These are phyloP conservation scores for Moniliella sp. DNA, from an alignment of 1,284 basidiomycete species.

Conservation along the genomic window DNA sequence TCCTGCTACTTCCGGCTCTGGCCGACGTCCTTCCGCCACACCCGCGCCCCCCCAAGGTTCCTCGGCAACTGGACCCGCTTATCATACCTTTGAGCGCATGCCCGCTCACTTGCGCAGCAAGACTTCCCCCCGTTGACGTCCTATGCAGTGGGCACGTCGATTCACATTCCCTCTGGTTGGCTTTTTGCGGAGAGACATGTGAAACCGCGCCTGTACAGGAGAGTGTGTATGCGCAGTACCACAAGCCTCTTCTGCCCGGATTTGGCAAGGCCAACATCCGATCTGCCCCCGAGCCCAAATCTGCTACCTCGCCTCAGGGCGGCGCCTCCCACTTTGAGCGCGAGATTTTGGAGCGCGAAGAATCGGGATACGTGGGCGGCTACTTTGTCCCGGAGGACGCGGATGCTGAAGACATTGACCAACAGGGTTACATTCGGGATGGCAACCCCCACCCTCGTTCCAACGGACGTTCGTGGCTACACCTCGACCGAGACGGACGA, in stretches of 20 bases:
- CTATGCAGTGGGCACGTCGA: conserved; percentile 49
- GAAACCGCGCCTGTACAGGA: conserved; percentile 61
- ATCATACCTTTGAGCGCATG: conserved; percentile 30
- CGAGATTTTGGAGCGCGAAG: conserved; percentile 63
- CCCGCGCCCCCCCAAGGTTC: background rate
- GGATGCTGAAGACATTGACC: conserved; percentile 23
- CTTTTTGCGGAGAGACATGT: conserved; percentile 36
- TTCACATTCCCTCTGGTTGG: conserved; percentile 1
- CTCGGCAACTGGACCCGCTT: conserved; percentile 12
- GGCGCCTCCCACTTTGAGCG: conserved; percentile 44
- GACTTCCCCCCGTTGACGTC: conserved; percentile 22
- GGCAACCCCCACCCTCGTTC: conserved; percentile 15
- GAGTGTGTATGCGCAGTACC: conserved; percentile 75
- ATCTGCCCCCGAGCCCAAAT: conserved; percentile 44
- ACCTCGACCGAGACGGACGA: no score
- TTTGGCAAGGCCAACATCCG: conserved; percentile 68
- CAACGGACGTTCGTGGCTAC: no score
- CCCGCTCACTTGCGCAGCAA: conserved; percentile 16
- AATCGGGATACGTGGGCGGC: conserved; percentile 59
- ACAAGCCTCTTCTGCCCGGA: conserved; percentile 68
- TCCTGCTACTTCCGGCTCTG: background rate
- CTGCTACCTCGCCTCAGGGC: conserved; percentile 42
- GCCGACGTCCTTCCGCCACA: no score
- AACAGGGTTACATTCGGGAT: conserved; percentile 27
- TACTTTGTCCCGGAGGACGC: conserved; percentile 25